A percentile compares a stretch with the other conserved stretches of the same genome.
Evolutionary conservation across 805 yeast genomes (phyloP).

Genomic region (Saccharomycopsis schoenii): DNA sequence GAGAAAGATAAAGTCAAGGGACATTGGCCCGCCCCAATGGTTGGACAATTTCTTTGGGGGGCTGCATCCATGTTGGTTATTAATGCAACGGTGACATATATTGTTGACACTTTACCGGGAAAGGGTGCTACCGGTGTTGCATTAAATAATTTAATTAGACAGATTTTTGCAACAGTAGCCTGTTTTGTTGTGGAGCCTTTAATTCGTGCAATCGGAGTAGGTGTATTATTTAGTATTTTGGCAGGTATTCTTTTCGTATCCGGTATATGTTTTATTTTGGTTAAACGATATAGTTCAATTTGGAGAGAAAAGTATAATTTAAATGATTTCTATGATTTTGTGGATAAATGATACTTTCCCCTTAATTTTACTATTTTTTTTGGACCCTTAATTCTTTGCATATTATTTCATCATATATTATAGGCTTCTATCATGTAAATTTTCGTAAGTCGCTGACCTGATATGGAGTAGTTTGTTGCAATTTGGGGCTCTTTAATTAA

Average conservation of each 20-base stretch:
- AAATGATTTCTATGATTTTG: slow-evolving; percentile 43
- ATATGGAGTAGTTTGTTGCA: too few relatives aligned
- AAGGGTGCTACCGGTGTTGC: slow-evolving; percentile 87
- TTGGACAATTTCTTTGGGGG: slow-evolving; percentile 78
- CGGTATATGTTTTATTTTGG: slow-evolving; percentile 32
- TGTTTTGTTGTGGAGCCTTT: slow-evolving; percentile 70
- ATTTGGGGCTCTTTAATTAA: too few relatives aligned
- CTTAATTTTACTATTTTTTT: background rate
- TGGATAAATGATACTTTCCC: slow-evolving; percentile 18
- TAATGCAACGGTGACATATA: slow-evolving; percentile 70
- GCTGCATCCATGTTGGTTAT: slow-evolving; percentile 77
- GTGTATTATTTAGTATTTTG: slow-evolving; percentile 58
- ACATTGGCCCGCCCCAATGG: slow-evolving; percentile 70
- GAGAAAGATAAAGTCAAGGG: slow-evolving; percentile 34
- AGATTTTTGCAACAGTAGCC: slow-evolving; percentile 64
- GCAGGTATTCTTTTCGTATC: slow-evolving; percentile 45
- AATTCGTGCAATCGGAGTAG: slow-evolving; percentile 55
- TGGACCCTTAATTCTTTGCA: background rate
- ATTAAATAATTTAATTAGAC: slow-evolving; percentile 64
- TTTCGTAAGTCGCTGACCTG: too few relatives aligned
- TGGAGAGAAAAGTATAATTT: slow-evolving; percentile 59
- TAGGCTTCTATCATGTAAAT: too few relatives aligned
- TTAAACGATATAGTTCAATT: slow-evolving; percentile 47
- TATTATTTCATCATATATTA: too few relatives aligned
- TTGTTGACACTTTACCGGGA: slow-evolving; percentile 80